Conservation (phyloP, 2,329 filamentous ascomycete genomes). For the Sarocladium kiliense region DNA sequence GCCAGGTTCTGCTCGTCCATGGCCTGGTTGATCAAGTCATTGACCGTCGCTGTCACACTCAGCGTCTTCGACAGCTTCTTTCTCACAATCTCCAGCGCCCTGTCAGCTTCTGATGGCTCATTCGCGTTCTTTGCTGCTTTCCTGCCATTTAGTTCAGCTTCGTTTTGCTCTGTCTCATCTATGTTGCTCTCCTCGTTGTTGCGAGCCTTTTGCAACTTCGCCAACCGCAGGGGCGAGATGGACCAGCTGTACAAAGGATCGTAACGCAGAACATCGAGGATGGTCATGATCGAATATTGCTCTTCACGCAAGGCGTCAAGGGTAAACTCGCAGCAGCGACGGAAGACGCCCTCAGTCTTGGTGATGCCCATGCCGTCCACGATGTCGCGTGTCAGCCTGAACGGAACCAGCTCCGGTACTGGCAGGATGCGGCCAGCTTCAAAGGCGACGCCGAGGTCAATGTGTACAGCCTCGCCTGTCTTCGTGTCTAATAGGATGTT, state of each 20-base stretch:
- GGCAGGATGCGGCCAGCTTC: constrained; percentile 94
- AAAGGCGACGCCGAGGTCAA: constrained; percentile 94
- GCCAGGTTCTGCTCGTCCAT: constrained; percentile 90
- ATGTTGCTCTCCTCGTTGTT: constrained; percentile 40
- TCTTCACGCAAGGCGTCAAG: constrained; percentile 93
- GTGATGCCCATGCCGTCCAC: constrained; percentile 97
- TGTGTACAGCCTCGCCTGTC: constrained; percentile 92
- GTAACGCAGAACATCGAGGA: constrained; percentile 95
- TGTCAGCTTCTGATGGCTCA: constrained; percentile 71
- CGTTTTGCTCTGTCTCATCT: constrained; percentile 31
- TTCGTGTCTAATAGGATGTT: constrained; percentile 91
- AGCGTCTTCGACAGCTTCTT: constrained; percentile 95
- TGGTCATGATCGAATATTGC: constrained; percentile 96
- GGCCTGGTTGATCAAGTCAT: constrained; percentile 93
- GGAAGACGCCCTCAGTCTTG: constrained; percentile 91
- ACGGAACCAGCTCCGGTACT: constrained; percentile 92
- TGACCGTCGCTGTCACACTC: constrained; percentile 92
- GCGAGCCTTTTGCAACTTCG: constrained; percentile 59
- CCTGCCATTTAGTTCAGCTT: constrained; percentile 30
- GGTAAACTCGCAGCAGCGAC: constrained; percentile 97
- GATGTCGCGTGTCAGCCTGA: constrained; percentile 88
- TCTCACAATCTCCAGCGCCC: constrained; percentile 85
- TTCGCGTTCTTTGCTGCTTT: constrained; percentile 35
- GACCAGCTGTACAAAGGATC: constrained; percentile 97
- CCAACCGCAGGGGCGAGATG: constrained; percentile 64